Base-by-base conservation (phyloP, 2,329 filamentous ascomycete genomes). In the Emmonsiellopsis sp. region DNA sequence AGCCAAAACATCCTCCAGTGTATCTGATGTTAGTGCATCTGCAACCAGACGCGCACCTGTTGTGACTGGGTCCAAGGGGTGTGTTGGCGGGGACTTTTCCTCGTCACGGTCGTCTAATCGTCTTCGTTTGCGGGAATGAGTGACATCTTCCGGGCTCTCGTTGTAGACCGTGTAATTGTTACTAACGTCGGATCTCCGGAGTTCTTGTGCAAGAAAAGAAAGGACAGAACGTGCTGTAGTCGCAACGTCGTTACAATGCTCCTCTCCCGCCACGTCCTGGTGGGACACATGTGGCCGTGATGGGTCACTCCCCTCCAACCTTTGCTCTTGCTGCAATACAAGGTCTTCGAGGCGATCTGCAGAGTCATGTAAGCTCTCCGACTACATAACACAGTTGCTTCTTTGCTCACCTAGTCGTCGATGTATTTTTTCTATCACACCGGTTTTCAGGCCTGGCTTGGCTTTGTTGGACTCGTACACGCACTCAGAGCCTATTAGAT, bases 351-450 rank as follows among this genome's bases (percentile, higher is more conserved):
- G 2, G 59, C 59, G 4, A 62, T 45, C 43, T 61, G 59, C 59
- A 61, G 20, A 26, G 20, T 26, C 20, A 26, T 26, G 20, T 26
- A 26, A 26, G 20, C 20, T 26, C 20, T 26, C 3, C 20, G 20
- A 26, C 3, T 26, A 26, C 20, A 26, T 26, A 26, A 5, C 20
- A 26, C 20, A 26, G 5, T 26, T 26, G 20, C 60, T 16, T 60
- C 60, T 40, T 59, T 59, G 62, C 15, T 56, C 37, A 49, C 62
- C 65, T 26, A 70, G 53, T 6, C 67, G 59, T 5, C 61, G 64
- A 20, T 59, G 65, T 5, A 70, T 60, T 15, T 60, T 58, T 37
- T 70, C 68, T 9, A 70, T 63, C 1, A 63, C 66, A 0, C 68
- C 68, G 5, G 64, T 61, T 6, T 64, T 59, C 6, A 70, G 51